Base-by-base conservation (phyloP, 768 basidiomycete species). In the Phlebiopsis flavidoalba region DNA sequence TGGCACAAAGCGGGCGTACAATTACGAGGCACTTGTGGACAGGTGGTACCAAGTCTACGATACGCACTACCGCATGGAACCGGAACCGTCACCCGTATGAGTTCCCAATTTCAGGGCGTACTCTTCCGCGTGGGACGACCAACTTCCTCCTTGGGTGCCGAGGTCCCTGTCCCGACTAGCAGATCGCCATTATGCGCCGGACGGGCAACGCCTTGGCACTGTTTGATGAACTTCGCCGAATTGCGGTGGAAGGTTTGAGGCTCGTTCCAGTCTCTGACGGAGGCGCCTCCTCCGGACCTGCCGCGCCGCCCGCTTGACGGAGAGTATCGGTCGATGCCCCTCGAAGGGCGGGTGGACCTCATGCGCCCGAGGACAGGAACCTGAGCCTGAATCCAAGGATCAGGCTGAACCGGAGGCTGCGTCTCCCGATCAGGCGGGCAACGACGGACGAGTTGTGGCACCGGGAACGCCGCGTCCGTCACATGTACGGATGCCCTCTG, bases 11-110 rank as follows among this genome's bases (percentile, higher is more conserved):
- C 80, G 77, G 65, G 82, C 83, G 35, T 91, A 93, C 66, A 83
- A 89, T 73, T 95, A 93, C 66, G 78, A 80, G 60, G 82, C 89
- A 7, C 86, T 99, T 35, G 83, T 97, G 33, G 88, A 95, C 71
- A 85, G 87, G 46, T 99, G 96, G 96, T 96, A 84, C 73, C 80
- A 82, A 35, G 86, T 95, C 21, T 99, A 96, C 68, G 95, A 98
- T 77, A 83, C 76, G 50, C 85, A 96, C 72, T 92, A 91, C 71
- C 90, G 93, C 55, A 81, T 89, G 1, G 74, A 83, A 36, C 66
- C 77, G 43, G 71, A 73, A 26, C 67, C 76, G 36, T 74, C 79
- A n/a, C 15, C 71, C 75, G 53, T 67, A 75, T 45, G 76, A 78
- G 15, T 89, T 93, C 70, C n/a, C 80, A 85, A 60, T 80, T 88